A percentile compares a stretch with the other conserved stretches of the same genome.
These are phyloP conservation scores for Chlamydomonas sp. DNA, from an alignment of 139 green algal species.

Conservation along the genomic window DNA sequence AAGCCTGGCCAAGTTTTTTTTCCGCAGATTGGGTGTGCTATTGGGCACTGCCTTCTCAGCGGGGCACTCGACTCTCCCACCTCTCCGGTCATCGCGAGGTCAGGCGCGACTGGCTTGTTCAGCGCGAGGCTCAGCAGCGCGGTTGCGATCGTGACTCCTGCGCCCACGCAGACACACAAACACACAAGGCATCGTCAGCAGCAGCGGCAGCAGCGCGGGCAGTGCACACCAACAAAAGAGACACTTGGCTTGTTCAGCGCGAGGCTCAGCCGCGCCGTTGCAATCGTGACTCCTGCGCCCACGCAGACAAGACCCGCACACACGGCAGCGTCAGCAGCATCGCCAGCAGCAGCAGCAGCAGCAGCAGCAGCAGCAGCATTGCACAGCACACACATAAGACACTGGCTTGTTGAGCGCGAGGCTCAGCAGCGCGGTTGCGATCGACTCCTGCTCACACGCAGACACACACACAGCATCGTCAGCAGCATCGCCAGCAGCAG, in stretches of 20 bases:
- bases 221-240: constrained; percentile 15
- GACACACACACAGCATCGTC: too few relatives aligned
- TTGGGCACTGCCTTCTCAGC: too few relatives aligned
- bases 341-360: too few relatives aligned
- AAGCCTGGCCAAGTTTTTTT: too few relatives aligned
- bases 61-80: too few relatives aligned
- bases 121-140: constrained; percentile 85
- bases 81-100: constrained; percentile 62
- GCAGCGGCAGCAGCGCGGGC: neutral
- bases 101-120: constrained; percentile 49
- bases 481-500: too few relatives aligned
- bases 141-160: constrained; percentile 87
- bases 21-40: too few relatives aligned
- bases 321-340: too few relatives aligned
- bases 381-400: constrained; percentile 15
- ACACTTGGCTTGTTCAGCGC: constrained; percentile 64
- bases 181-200: too few relatives aligned
- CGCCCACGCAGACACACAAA: neutral
- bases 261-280: constrained; percentile 86
- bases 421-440: constrained; percentile 88
- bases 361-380: neutral
- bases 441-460: constrained; percentile 34
- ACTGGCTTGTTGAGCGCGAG: constrained; percentile 69
- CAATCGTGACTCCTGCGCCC: constrained; percentile 74
- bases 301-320: neutral